Base-by-base conservation (phyloP, 164 flowering plant species). In the Kingdonia uniflora region DNA sequence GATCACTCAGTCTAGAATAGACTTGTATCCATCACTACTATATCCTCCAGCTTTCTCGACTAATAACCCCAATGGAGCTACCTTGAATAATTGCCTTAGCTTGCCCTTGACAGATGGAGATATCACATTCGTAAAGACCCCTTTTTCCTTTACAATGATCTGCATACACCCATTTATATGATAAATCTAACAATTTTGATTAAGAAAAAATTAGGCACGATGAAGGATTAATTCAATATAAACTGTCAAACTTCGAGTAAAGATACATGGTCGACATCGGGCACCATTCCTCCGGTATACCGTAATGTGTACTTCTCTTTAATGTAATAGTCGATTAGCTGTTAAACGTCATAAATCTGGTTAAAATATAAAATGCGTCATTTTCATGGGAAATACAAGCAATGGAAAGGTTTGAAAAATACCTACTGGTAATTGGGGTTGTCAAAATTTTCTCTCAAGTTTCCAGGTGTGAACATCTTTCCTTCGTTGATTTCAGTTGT, bases 271-370 rank as follows among this genome's bases (percentile, higher is more conserved):
- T 84, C 82, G 44, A 92, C 99, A 59, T 92, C 99, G 1, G 96
- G 99, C 38, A 92, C 99, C 99, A 92, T 92, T 74, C 99, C 99
- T 68, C 99, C 99, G 0, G 99, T 92, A 94, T 92, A 92, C 59
- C 99, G 62, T 80, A 92, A 67, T 49, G 95, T 87, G 91, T 88
- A 88, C 56, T 92, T 88, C 76, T 85, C 88, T 37, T 52, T 81
- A 1, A 88, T 81, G 49, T 92, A 92, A 76, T 80, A 88, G 60
- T 84, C 70, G 64, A 92, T 77, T 55, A 86, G 66, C 96, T 92
- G 80, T 63, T 53, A 29, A 29, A 29, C 8, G 35, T 29, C 35
- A 29, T 3, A 8, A 3, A 29, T 4, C 6, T 8, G 8, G 35
- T 29, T n/a, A 42, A 49, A 23, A n/a, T n/a, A n/a, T n/a, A n/a